Base-by-base conservation (phyloP, 345 rosid species). In the Syzygium grande region DNA sequence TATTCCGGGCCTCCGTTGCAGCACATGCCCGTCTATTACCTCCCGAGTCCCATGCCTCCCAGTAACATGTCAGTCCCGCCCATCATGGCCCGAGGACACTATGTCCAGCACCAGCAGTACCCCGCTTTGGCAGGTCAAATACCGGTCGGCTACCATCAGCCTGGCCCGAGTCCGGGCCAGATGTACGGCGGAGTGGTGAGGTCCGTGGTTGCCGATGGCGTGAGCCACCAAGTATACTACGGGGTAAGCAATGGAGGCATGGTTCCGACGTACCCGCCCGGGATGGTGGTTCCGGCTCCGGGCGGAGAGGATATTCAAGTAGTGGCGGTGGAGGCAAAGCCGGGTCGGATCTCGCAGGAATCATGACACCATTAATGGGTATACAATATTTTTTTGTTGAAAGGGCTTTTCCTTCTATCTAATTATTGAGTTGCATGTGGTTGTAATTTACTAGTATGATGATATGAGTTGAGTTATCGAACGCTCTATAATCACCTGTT, bases 111-210 rank as follows among this genome's bases (percentile, higher is more conserved):
- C 49, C 99, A 89, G 19, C 98, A 94, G 84, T 95, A 95, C 89
- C 89, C 84, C 2, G 89, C 90, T 6, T 29, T 89, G 0, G 52
- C 90, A 19, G 93, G 97, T 87, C 99, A 94, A 86, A 77, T 95
- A 55, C 97, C 95, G 11, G 84, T 94, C 27, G 95, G 95, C 85
- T 96, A 96, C 93, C 97, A 92, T 23, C 96, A 92, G 88, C 91
- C 90, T 46, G 91, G 91, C 73, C 88, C 91, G 0, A 91, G 92
- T 46, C 86, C 91, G 86, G 95, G 97, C 87, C 98, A 95, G 89
- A 90, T 92, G 5, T 97, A 96, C 46, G 92, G 93, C 41, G 92
- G 94, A 41, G 85, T 89, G 30, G 84, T 91, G 86, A 93, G 96
- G 87, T 93, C 95, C 7, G 49, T 73, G 83, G 83, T 73, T 38